A percentile compares a stretch with the other conserved stretches of the same genome.
Conservation (phyloP, 2,329 filamentous ascomycete species). For the Boeremia exigua region DNA sequence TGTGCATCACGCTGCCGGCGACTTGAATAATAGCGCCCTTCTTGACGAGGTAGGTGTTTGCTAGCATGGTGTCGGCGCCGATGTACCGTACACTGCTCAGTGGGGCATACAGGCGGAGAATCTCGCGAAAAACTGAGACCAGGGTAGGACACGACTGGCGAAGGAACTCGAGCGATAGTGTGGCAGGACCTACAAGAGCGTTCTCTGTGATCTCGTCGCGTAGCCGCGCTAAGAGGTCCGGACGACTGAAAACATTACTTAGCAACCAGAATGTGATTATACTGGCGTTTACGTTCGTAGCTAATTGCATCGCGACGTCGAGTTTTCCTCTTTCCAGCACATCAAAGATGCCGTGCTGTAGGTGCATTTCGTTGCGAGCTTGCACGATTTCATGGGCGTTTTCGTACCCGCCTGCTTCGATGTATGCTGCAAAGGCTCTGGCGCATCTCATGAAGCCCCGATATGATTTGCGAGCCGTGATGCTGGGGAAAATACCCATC, state of each 20-base stretch:
- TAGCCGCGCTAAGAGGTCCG: slow-evolving; percentile 9
- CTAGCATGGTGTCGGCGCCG: background rate
- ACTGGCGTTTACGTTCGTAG: slow-evolving; percentile 51
- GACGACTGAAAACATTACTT: slow-evolving; percentile 52
- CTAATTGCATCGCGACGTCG: slow-evolving; percentile 41
- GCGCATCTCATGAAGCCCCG: background rate
- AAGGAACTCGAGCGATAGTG: background rate
- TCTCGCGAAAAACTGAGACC: background rate
- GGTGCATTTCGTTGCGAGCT: background rate
- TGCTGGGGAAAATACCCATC: slow-evolving; percentile 40
- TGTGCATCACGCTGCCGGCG: background rate
- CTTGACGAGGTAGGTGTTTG: background rate
- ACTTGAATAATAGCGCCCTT: background rate
- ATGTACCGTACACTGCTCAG: background rate
- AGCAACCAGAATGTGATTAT: slow-evolving; percentile 56
- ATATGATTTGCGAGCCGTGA: slow-evolving; percentile 46
- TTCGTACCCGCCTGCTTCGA: background rate
- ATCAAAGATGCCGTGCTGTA: background rate
- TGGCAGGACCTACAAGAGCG: background rate
- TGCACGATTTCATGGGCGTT: background rate
- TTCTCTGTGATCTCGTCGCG: background rate
- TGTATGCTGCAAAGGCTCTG: background rate
- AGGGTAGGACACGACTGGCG: background rate
- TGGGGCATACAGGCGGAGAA: background rate
- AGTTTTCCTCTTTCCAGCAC: background rate